Evolutionary conservation across 495 filamentous ascomycete genomes (phyloP).

Genomic region (Penicillium canescens): DNA sequence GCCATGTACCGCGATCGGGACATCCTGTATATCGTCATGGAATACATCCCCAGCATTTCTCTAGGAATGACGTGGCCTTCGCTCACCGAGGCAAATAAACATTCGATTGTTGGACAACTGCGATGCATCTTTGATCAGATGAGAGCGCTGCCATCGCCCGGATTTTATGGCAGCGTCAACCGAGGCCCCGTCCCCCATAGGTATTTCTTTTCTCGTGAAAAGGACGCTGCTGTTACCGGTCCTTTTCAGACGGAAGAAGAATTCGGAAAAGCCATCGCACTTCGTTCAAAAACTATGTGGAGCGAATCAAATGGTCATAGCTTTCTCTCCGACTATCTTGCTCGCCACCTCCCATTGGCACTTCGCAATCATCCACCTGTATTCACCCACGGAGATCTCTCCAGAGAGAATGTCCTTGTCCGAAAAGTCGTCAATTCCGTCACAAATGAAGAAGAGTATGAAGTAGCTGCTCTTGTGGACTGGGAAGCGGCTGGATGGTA

Average conservation of each 20-base stretch:
- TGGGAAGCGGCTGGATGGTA: conserved; percentile 53
- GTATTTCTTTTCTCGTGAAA: conserved; percentile 30
- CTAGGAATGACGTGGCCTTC: conserved; percentile 18
- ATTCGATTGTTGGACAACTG: conserved; percentile 19
- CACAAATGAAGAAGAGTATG: conserved; percentile 12
- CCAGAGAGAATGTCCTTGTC: conserved; percentile 34
- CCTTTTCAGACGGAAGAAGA: conserved; percentile 35
- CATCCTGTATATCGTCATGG: conserved; percentile 20
- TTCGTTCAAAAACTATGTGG: conserved; percentile 26
- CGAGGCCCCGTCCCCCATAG: conserved; percentile 28
- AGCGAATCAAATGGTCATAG: conserved; percentile 16
- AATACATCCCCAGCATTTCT: conserved; percentile 19
- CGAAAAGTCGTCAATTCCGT: conserved; percentile 15
- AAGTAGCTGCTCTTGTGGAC: conserved; percentile 43
- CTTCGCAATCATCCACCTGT: conserved; percentile 27
- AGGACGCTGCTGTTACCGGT: conserved; percentile 25
- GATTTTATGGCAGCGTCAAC: conserved; percentile 26
- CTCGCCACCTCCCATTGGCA: conserved; percentile 28
- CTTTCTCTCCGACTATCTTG: conserved; percentile 32
- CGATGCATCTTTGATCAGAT: conserved; percentile 29
- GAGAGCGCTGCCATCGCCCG: conserved; percentile 27
- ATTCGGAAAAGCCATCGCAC: conserved; percentile 27
- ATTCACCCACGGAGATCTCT: conserved; percentile 36
- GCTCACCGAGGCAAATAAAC: conserved; percentile 25
- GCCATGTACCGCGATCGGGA: conserved; percentile 16